Evolutionary conservation across 1,139 yeast genomes (phyloP).

Genomic region (Sugiyamaella neomexicana): DNA sequence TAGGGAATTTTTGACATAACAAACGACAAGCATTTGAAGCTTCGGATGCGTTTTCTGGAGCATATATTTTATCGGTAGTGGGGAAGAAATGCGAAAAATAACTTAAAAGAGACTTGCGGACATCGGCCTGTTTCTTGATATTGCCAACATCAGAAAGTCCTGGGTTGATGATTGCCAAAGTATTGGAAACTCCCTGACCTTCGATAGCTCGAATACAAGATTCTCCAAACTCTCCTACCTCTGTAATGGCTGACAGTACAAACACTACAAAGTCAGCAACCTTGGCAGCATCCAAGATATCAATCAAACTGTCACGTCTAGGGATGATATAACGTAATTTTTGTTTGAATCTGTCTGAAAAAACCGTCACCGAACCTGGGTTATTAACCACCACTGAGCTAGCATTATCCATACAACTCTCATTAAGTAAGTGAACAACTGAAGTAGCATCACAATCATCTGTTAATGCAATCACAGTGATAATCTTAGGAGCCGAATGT

Average conservation of each 20-base stretch:
- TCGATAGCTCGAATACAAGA: conserved; percentile 83
- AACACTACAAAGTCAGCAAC: conserved; percentile 86
- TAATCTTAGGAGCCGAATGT: conserved; percentile 77
- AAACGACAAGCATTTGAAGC: conserved; percentile 68
- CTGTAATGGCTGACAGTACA: conserved; percentile 80
- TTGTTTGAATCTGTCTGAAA: conserved; percentile 67
- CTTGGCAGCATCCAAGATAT: conserved; percentile 82
- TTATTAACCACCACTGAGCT: conserved; percentile 36
- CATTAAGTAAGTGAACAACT: conserved; percentile 51
- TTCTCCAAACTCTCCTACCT: conserved; percentile 85
- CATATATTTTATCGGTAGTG: conserved; percentile 71
- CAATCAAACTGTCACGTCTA: conserved; percentile 55
- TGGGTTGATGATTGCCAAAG: conserved; percentile 71
- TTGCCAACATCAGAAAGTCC: conserved; percentile 66
- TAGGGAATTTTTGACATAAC: conserved; percentile 84
- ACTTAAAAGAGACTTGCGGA: conserved; percentile 76
- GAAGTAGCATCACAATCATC: conserved; percentile 62
- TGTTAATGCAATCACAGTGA: conserved; percentile 79
- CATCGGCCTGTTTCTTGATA: conserved; percentile 73
- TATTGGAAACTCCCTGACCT: conserved; percentile 88
- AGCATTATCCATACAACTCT: conserved; percentile 29
- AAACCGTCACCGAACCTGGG: conserved; percentile 40
- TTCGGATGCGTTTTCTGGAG: conserved; percentile 68
- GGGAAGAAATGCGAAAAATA: conserved; percentile 92
- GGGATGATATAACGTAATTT: conserved; percentile 71